Conservation (phyloP, 768 basidiomycete genomes). For the Kondoa malvinella region DNA sequence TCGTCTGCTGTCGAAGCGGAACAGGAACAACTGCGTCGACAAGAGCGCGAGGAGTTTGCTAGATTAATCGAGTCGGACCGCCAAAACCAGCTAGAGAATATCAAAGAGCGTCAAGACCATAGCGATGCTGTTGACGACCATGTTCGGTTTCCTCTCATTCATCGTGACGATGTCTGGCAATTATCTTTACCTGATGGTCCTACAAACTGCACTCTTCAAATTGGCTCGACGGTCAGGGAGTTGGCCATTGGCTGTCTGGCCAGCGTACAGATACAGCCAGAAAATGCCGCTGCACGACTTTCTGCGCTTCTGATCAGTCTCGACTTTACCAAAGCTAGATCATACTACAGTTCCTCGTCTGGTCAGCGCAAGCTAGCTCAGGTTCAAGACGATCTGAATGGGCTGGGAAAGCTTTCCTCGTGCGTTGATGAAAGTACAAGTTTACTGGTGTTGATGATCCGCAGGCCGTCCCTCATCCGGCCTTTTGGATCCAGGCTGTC, state of each 20-base stretch:
- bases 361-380: not conserved
- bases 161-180: not conserved
- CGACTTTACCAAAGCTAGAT: not conserved
- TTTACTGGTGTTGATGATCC: not conserved
- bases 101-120: not conserved
- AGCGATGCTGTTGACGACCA: not conserved
- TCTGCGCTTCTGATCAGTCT: not conserved
- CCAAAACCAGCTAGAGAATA: not conserved
- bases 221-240: not conserved
- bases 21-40: not conserved
- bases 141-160: too few species aligned
- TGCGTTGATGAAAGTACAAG: not conserved
- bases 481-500: not conserved
- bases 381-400: not conserved
- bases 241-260: not conserved
- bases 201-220: not conserved
- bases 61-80: not conserved
- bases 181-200: not conserved
- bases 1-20: not conserved
- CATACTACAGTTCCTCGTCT: not conserved
- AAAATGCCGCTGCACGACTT: not conserved
- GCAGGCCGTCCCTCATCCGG: not conserved
- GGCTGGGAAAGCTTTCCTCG: not conserved
- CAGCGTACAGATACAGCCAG: not conserved
- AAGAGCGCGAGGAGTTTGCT: not conserved